Conservation (phyloP, 768 basidiomycete species). For the Clavaria fumosa region DNA sequence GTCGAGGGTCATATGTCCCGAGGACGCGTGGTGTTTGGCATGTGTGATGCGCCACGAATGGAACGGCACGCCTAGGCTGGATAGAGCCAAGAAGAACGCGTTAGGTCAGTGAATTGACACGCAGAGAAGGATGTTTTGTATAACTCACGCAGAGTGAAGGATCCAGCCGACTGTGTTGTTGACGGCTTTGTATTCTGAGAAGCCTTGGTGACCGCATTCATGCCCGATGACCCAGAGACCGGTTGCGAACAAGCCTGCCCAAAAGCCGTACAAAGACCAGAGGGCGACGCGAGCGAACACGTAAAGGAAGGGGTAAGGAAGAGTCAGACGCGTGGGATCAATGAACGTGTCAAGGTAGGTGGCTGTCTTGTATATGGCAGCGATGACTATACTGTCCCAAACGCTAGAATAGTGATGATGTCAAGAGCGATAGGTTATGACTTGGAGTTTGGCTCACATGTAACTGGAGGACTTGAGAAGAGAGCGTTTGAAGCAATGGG, state of each 20-base stretch:
- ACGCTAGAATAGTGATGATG: too few relatives aligned
- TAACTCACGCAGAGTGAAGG: slow-evolving; percentile 76
- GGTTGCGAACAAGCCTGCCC: slow-evolving; percentile 72
- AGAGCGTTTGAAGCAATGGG: slow-evolving; percentile 86
- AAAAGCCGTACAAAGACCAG: slow-evolving; percentile 74
- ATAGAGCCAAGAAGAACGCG: too few relatives aligned
- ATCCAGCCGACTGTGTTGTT: slow-evolving; percentile 92
- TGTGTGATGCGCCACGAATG: slow-evolving; percentile 95
- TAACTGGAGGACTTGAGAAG: slow-evolving; percentile 66
- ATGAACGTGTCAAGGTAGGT: slow-evolving; percentile 49
- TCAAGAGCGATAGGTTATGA: too few relatives aligned
- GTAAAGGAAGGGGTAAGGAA: slow-evolving; percentile 50
- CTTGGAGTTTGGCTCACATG: slow-evolving; percentile 39
- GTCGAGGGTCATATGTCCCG: slow-evolving; percentile 85
- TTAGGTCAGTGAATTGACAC: too few relatives aligned
- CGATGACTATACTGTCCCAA: slow-evolving; percentile 64
- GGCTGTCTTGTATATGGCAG: slow-evolving; percentile 49
- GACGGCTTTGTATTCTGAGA: slow-evolving; percentile 80
- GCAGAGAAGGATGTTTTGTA: too few relatives aligned
- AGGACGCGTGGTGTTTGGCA: slow-evolving; percentile 90
- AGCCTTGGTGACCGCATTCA: slow-evolving; percentile 94
- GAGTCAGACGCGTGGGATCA: slow-evolving; percentile 34
- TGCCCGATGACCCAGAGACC: slow-evolving; percentile 93
- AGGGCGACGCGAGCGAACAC: slow-evolving; percentile 44
- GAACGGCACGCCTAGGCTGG: slow-evolving; percentile 84